Conservation (phyloP, 2,329 filamentous ascomycete species). For the Allantophomopsis lycopodina region DNA sequence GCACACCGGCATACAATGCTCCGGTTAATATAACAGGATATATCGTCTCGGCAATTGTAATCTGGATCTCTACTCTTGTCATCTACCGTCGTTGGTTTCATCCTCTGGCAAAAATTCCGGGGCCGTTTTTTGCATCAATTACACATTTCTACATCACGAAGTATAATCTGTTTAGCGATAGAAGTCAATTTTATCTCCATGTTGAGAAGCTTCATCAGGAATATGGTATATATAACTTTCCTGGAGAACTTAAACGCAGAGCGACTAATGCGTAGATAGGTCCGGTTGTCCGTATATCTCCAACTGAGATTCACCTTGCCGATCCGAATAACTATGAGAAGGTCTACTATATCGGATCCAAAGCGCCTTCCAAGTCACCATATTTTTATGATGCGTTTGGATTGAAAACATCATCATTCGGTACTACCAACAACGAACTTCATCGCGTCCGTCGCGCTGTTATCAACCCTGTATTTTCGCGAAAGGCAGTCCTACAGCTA, state of each 20-base stretch:
- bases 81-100: conserved; percentile 3
- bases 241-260: too few relatives aligned
- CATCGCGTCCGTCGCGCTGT: conserved; percentile 7
- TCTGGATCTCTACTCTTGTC: too few relatives aligned
- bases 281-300: conserved; percentile 16
- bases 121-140: conserved; percentile 8
- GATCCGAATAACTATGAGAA: conserved; percentile 14
- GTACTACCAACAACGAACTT: conserved; percentile 6
- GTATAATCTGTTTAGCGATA: conserved; percentile 3
- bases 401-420: conserved; percentile 5
- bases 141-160: conserved; percentile 10
- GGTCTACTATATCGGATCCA: conserved; percentile 8
- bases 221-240: conserved; percentile 6
- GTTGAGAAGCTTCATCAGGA: conserved; percentile 7
- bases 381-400: conserved; percentile 7
- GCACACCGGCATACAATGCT: too few relatives aligned
- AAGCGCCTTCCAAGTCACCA: conserved; percentile 9
- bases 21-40: too few relatives aligned
- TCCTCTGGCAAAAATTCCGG: conserved; percentile 9
- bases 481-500: conserved; percentile 13
- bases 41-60: too few relatives aligned
- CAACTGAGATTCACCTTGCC: conserved; percentile 14
- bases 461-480: conserved; percentile 17
- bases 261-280: conserved; percentile 1
- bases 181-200: conserved; percentile 5